These are phyloP conservation scores for Apiospora marii DNA, from an alignment of 2,329 filamentous ascomycete genomes.

Conservation along the genomic window DNA sequence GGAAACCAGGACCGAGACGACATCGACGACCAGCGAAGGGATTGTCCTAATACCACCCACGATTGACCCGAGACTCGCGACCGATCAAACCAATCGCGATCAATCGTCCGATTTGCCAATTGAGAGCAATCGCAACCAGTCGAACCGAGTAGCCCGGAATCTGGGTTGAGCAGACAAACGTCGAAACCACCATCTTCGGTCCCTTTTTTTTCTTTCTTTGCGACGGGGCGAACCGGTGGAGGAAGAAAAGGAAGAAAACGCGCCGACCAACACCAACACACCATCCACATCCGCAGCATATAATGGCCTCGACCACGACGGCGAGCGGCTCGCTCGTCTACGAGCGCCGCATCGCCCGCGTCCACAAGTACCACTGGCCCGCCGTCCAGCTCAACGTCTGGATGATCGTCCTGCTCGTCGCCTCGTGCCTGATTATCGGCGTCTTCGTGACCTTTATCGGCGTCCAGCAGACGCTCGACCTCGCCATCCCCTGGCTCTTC, in stretches of 20 bases:
- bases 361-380: constrained; percentile 73
- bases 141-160: not conserved
- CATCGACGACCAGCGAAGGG: not conserved
- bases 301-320: constrained; percentile 20
- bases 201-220: not conserved
- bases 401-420: constrained; percentile 71
- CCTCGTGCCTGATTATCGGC: constrained; percentile 65
- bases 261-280: not conserved
- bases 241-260: not conserved
- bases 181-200: not conserved
- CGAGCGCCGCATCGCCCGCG: constrained; percentile 52
- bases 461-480: constrained; percentile 61
- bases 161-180: too few relatives aligned
- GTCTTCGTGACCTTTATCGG: constrained; percentile 67
- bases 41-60: not conserved
- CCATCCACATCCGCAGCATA: not conserved
- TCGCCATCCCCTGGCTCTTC: constrained; percentile 72
- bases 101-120: not conserved
- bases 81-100: not conserved
- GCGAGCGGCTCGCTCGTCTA: constrained; percentile 48
- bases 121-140: not conserved
- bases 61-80: not conserved
- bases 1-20: not conserved
- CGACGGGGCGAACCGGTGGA: not conserved
- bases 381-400: constrained; percentile 72